Base-by-base conservation (phyloP, 805 yeast species). In the Metschnikowia noctiluminum region DNA sequence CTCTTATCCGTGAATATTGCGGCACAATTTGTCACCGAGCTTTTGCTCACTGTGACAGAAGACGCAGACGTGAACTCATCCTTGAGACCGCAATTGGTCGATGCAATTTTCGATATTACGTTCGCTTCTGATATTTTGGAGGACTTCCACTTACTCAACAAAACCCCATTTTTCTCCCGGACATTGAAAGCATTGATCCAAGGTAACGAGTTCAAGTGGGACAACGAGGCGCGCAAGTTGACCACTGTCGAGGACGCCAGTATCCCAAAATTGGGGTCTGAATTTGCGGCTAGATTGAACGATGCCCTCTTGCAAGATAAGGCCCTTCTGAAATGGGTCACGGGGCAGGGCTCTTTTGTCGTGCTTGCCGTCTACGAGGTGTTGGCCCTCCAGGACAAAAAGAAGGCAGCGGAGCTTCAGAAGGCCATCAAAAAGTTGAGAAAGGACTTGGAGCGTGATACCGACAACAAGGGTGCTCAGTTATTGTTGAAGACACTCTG, bases 151-250 rank as follows among this genome's bases (percentile, higher is more conserved):
- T 77, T 88, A 49, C 74, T 87, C 56, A 81, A 79, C 57, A 81
- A 80, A 61, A 69, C 69, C 28, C 87, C 94, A 44, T 87, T 84
- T 64, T 78, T 87, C 28, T 76, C 89, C 2, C 81, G 97, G 72
- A 72, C 86, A 44, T 68, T 89, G 54, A 85, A 88, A 65, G 72
- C 89, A 0, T 71, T 89, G 59, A 85, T 89, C 55, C 95, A 87
- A 67, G 92, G 91, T 52, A 91, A 91, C 59, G 88, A 83, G 62
- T 89, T 89, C 86, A 83, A 84, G 61, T 79, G 76, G 61, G 81
- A 82, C 57, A 63, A 57, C 49, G 74, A 64, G 30, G 40, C 62
- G 36, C 68, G 80, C 74, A 57, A 81, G 76, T 66, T 76, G 68
- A 60, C 69, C 76, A 42, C 76, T 60, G 49, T 56, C 7, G 69